Evolutionary conservation across 345 rosid species (phyloP), one percentile per base, ranked within the genome.

Genomic region (Firmiana major): DNA sequence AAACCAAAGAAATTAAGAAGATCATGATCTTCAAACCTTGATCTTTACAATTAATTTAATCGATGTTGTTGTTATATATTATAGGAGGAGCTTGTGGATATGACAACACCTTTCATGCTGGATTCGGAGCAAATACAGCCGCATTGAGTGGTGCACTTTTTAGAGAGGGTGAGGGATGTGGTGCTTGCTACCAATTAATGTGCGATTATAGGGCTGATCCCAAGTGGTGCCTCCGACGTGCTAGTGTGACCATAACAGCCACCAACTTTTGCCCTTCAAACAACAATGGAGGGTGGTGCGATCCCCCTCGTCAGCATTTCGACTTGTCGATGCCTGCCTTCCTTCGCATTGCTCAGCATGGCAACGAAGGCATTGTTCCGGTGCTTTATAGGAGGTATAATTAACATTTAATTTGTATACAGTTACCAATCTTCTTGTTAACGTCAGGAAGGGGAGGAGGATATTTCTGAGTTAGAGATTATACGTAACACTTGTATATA

Each of bases 11-110:
- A 40, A 19, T 45, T 0, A 66, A 66, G 7, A 17, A 1, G 22
- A 4, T 34, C 34, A 31, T 31, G 70, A 36, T 53, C 63, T 22
- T 58, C 28, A 58, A 58, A 31, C 15, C 22, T 58, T 58, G 63
- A 24, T 67, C 19, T 67, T n/a, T 42, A 54, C 19, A 57, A 73
- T 21, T 38, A 38, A 42, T 55, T 73, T 17, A 36, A 55, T 38
- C 1, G 36, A n/a, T 57, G 15, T 54, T 11, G 22, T 19, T 69
- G 7, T 51, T 53, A n/a, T n/a, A n/a, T n/a, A 57, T 43, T 26
- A 17, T 64, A 93, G 98, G 98, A 70, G 98, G 98, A 78, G 98
- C 94, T 5, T 93, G 98, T 81, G 98, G 94, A 2, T 91, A 91
- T 71, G 94, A 93, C 21, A 91, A 91, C 81, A 87, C 97, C 0